Evolutionary conservation across 768 basidiomycete genomes (phyloP).

Genomic region (Udeniomyces megalosporus): DNA sequence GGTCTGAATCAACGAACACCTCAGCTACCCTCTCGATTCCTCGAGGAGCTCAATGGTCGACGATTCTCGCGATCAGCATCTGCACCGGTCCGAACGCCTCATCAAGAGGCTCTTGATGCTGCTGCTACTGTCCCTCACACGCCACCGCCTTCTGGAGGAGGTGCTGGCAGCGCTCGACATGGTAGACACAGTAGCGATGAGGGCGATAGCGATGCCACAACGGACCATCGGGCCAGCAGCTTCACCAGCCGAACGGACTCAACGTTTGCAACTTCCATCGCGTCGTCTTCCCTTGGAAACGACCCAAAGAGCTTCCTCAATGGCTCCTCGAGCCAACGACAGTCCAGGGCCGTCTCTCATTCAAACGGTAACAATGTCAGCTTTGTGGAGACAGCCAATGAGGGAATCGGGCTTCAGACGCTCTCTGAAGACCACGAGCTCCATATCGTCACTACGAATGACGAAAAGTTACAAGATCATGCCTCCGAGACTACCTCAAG

Average conservation of each 20-base stretch:
- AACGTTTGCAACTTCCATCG: conserved; percentile 43
- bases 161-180: too few relatives aligned
- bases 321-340: neutral
- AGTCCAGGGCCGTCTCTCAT: neutral
- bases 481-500: too few relatives aligned
- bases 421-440: neutral
- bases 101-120: too few relatives aligned
- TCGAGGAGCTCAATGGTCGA: conserved; percentile 23
- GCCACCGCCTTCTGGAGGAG: too few relatives aligned
- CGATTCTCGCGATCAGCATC: conserved; percentile 25
- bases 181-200: conserved; percentile 35
- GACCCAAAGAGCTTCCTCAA: conserved; percentile 2
- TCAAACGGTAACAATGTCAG: neutral
- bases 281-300: conserved; percentile 32
- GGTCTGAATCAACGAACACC: conserved; percentile 17
- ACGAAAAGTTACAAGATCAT: too few relatives aligned
- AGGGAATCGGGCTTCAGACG: neutral
- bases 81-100: conserved; percentile 19
- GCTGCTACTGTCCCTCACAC: too few relatives aligned
- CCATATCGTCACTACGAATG: neutral
- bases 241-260: conserved; percentile 42
- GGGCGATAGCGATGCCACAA: conserved; percentile 41
- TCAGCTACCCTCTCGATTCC: conserved; percentile 25
- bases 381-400: neutral
- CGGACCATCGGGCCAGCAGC: conserved; percentile 33